Evolutionary conservation across 2,329 filamentous ascomycete genomes (phyloP), one percentile per base, ranked within the genome.

Genomic region (Monilinia laxa): DNA sequence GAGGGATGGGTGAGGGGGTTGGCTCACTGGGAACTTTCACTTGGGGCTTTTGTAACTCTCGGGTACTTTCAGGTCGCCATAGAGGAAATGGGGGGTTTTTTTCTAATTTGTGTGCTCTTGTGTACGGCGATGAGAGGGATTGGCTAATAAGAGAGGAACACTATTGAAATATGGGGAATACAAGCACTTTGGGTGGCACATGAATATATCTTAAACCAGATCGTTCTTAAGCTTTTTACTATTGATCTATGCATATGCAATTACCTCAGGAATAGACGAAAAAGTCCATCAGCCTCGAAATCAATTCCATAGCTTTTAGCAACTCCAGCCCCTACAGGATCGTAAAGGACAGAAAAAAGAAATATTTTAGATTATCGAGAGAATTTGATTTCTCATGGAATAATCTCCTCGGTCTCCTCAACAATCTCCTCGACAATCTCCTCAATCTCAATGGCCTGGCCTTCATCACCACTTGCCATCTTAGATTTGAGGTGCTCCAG

Each of bases 341-440:
- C 55, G 47, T 65, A 62, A 60, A 65, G 64, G 56, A 62, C 31
- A 65, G 49, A 53, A 45, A 65, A 51, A 49, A 18, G 57, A 52
- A 62, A 53, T 35, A 53, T 45, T 49, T 56, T 18, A 31, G 45
- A 35, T 40, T 59, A 53, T 45, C 9, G 49, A 12, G 18, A 62
- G 23, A 51, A 23, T 18, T 62, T 42, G n/a, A 35, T 20, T 65
- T 10, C 31, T 64, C 53, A 67, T 51, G 65, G 51, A 67, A 77
- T 70, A 66, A 91, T 83, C 81, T 98, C 95, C 83, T 98, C 95
- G 67, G 83, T 90, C 85, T 97, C 91, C 73, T 86, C 89, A 72
- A 91, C 80, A 73, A 90, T 94, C 81, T 97, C 93, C 73, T 86
- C 89, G 70, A 91, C 80, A 73, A 90, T 94, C 81, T 94, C 91